Evolutionary conservation across 2,329 filamentous ascomycete genomes (phyloP), one percentile per base, ranked within the genome.

Genomic region (Talaromyces sp.): DNA sequence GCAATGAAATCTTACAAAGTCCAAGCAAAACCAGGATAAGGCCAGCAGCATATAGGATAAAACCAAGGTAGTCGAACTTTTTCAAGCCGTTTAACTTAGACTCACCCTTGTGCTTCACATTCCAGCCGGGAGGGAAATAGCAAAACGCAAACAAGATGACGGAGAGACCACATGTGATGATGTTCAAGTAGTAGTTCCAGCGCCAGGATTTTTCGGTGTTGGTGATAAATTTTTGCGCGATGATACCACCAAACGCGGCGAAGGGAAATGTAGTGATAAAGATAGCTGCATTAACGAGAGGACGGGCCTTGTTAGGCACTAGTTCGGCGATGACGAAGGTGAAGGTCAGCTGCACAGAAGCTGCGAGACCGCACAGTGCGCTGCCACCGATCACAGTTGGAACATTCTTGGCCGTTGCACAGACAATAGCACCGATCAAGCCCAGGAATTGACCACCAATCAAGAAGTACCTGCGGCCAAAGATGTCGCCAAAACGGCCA

Each of bases 151-250:
- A 81, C 7, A 80, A 70, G 1, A 72, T 65, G 1, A 78, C 64
- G 11, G 75, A 70, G 24, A 79, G 60, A n/a, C 70, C 72, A 38
- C 71, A 74, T 59, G 79, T 70, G 57, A 81, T 78, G 64, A 79
- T 77, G 59, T 76, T 77, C 3, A 83, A 65, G 64, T 79, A 82
- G 66, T 79, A 84, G 59, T 70, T 75, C 78, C 80, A 81, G 46
- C 81, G 72, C 80, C 81, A 83, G 19, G 71, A 68, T 3, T 73
- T 66, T 3, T 64, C 67, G 0, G 80, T 81, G 54, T 79, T 72
- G 26, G 72, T 60, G 59, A 80, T 76, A 41, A 82, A 73, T 3
- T 71, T 68, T n/a, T 76, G 71, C 2, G 80, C 80, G 58, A 83
- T 79, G 50, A 81, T 68, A 19, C 79, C 78, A 0, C 79, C 81